Evolutionary conservation across 352 stramenopile species (phyloP), one percentile per base, ranked within the genome.

Genomic region (Phytophthora sp.): DNA sequence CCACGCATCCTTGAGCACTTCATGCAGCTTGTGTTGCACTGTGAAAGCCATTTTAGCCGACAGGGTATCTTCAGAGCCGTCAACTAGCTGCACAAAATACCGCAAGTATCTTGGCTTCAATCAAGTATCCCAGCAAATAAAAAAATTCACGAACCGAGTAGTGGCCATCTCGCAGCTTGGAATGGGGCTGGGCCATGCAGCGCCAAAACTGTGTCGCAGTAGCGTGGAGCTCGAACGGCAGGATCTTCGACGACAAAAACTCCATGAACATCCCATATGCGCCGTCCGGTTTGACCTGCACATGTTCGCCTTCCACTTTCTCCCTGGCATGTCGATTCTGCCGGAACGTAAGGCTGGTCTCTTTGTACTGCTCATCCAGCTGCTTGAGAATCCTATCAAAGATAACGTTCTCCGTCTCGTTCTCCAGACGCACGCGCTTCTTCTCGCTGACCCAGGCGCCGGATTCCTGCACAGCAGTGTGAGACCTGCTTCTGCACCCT

Each of bases 41-140:
- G 64, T 67, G 13, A 77, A 65, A 11, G 62, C 55, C 62, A 76
- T 72, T 27, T 76, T 72, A 1, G 67, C 67, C 7, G 62, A 69
- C 3, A 76, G 26, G 7, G 62, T 72, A 23, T 77, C 69, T 10
- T 74, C 69, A 3, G 58, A 39, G 5, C 59, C 39, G 15, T 72
- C 61, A 43, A 62, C 27, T 20, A 74, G 15, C 65, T 77, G 21
- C 35, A 53, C 8, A 53, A 38, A 60, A 11, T n/a, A n/a, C n/a
- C n/a, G n/a, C n/a, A n/a, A n/a, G n/a, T n/a, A n/a, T n/a, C n/a
- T n/a, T n/a, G n/a, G n/a, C n/a, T n/a, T n/a, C n/a, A n/a, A n/a
- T 32, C 34, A 54, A 39, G n/a, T 1, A 30, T 28, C 13, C 3
- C 28, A 53, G 28, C 8, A 27, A 24, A 24, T n/a, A 8, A 24